Evolutionary conservation across 495 filamentous ascomycete genomes (phyloP), one percentile per base, ranked within the genome.

Genomic region (Hypoxylon fuscum): DNA sequence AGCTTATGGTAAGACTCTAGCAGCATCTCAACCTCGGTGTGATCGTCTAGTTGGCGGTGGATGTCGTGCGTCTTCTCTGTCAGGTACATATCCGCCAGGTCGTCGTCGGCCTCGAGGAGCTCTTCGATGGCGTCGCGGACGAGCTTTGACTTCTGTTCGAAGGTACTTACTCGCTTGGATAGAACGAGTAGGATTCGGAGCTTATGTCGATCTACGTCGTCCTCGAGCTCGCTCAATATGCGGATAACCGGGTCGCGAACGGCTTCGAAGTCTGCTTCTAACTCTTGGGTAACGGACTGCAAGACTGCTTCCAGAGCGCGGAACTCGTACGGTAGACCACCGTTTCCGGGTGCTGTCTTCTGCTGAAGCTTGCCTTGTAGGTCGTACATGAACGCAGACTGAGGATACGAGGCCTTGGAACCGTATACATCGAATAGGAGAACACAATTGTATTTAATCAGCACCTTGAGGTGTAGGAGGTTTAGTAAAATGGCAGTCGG

Each of bases 1-100:
- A 98, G 88, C 74, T 98, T 98, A 71, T 98, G 92, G 68, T 98
- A 98, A 15, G 91, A 96, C 73, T 98, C 95, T 11, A 98, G 79
- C 41, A 98, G 78, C 87, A 98, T 92, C 74, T 98, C 95, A 1
- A 98, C 90, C 74, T 98, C 95, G 12, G 92, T 93, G 71, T 98
- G 95, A 68, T 98, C 92, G 59, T 96, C 85, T 60, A 93, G 92
- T 34, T 87, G 85, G 9, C 95, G 80, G 23, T 85, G 71, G 25
- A 89, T 83, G 54, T 94, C 92, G 29, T 83, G 85, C 6, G 84
- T 79, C 68, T 96, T 90, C 75, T 97, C 95, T 0, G 88, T 90
- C 56, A 98, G 75, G 68, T 98, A 98, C 95, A 98, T 98, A 59
- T 90, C 83, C 14, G 93, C 88, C 23, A 98, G 79, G 71, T 98